Conservation (phyloP, 768 basidiomycete genomes). For the Lepiota brunneoincarnata region DNA sequence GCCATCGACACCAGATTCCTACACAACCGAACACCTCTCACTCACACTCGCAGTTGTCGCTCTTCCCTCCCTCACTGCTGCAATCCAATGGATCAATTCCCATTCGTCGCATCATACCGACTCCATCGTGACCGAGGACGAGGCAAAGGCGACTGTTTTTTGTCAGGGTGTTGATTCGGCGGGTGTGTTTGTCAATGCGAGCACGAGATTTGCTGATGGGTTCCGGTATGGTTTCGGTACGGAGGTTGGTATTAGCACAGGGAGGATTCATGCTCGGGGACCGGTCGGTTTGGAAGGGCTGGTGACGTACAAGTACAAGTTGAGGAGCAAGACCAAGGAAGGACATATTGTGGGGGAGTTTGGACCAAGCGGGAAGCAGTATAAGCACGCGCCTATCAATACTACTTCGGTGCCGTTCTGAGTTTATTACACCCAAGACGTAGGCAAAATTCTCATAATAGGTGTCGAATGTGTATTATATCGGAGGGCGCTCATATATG, state of each 20-base stretch:
- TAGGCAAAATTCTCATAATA: no score
- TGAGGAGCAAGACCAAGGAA: slow-evolving; percentile 66
- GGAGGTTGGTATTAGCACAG: slow-evolving; percentile 97
- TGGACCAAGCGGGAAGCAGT: slow-evolving; percentile 71
- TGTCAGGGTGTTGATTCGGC: slow-evolving; percentile 89
- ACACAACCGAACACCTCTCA: slow-evolving; percentile 85
- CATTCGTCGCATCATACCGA: slow-evolving; percentile 98
- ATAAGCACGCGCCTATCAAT: slow-evolving; percentile 57
- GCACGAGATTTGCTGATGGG: slow-evolving; percentile 95
- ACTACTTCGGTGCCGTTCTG: slow-evolving; percentile 45
- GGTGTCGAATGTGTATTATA: no score
- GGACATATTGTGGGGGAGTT: slow-evolving; percentile 92
- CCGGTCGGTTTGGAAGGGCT: slow-evolving; percentile 94
- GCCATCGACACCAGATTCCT: slow-evolving; percentile 59
- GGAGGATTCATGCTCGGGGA: slow-evolving; percentile 93
- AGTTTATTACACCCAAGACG: not conserved
- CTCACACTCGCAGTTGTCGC: slow-evolving; percentile 79
- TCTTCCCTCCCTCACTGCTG: slow-evolving; percentile 67
- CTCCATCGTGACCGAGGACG: slow-evolving; percentile 82
- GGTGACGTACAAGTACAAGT: slow-evolving; percentile 94
- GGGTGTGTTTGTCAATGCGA: slow-evolving; percentile 92
- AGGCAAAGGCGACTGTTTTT: slow-evolving; percentile 63
- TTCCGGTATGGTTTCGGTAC: slow-evolving; percentile 97
- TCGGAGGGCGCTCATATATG: slow-evolving; percentile 3
- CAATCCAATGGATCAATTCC: slow-evolving; percentile 86